A percentile compares a stretch with the other conserved stretches of the same genome.
phyloP scores from a whole-genome alignment of 1,284 basidiomycete species.

The Ceratobasidium sp. region DNA sequence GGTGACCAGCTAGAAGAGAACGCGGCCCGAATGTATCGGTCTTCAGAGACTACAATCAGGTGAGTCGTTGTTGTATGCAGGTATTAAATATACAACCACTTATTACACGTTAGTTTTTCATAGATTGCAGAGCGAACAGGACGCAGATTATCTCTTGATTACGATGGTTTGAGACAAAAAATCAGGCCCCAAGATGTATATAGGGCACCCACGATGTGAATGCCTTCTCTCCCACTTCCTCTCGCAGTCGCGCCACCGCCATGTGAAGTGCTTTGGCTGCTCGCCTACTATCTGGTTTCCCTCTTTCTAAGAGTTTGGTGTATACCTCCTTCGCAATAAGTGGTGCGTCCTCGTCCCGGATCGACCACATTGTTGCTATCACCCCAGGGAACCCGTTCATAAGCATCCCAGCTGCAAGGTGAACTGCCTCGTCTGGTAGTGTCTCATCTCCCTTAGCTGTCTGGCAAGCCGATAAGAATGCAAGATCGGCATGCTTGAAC shows the following conservation, averaged over 20 bases:
- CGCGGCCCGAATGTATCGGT: too few relatives aligned
- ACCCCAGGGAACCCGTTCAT: constrained; percentile 7
- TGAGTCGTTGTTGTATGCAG: too few relatives aligned
- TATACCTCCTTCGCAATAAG: constrained; percentile 10
- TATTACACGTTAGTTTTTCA: too few relatives aligned
- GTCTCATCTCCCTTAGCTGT: not conserved
- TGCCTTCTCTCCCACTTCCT: not conserved
- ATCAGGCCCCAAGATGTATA: constrained; percentile 11
- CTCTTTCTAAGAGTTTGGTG: not conserved
- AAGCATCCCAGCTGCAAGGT: constrained; percentile 12
- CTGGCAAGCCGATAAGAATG: constrained; percentile 15
- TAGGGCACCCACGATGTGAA: not conserved
- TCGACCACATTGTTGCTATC: constrained; percentile 36
- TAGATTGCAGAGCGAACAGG: too few relatives aligned
- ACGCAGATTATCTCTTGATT: too few relatives aligned
- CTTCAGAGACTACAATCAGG: too few relatives aligned
- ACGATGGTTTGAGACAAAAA: too few relatives aligned
- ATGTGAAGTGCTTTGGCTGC: not conserved
- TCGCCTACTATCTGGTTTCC: not conserved
- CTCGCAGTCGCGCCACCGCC: not conserved
- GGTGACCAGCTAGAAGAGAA: too few relatives aligned
- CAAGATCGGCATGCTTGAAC: constrained; percentile 1
- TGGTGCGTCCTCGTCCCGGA: constrained; percentile 32
- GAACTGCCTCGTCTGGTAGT: constrained; percentile 1
- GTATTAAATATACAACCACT: too few relatives aligned